Evolutionary conservation across 2,329 filamentous ascomycete genomes (phyloP).

Genomic region (Colletotrichum horii): DNA sequence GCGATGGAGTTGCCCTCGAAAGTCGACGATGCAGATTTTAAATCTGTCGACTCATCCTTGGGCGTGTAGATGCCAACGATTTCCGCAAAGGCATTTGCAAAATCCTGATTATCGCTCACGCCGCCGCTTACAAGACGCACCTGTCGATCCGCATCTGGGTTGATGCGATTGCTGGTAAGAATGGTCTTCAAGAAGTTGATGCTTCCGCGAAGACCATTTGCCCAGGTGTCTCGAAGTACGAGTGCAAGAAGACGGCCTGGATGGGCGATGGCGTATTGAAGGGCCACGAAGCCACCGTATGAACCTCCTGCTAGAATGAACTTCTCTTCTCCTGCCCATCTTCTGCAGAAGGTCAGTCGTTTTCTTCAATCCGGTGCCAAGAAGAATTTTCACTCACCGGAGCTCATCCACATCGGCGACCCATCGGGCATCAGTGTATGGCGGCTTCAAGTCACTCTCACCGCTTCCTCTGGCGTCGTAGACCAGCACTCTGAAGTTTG

Average conservation of each 20-base stretch:
- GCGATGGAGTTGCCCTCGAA: not conserved
- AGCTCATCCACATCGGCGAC: slow-evolving; percentile 29
- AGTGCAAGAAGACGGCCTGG: slow-evolving; percentile 23
- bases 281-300: slow-evolving; percentile 26
- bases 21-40: not conserved
- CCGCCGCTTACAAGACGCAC: slow-evolving; percentile 25
- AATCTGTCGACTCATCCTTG: not conserved
- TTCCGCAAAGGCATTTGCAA: slow-evolving; percentile 19
- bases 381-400: slow-evolving; percentile 12
- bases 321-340: slow-evolving; percentile 23
- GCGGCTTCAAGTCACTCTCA: slow-evolving; percentile 24
- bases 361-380: not conserved
- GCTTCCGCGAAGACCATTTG: slow-evolving; percentile 17
- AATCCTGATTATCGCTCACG: slow-evolving; percentile 22
- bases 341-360: not conserved
- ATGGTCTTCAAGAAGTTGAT: slow-evolving; percentile 19
- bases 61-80: slow-evolving; percentile 24
- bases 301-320: slow-evolving; percentile 28
- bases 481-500: slow-evolving; percentile 25
- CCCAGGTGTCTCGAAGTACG: slow-evolving; percentile 26
- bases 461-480: slow-evolving; percentile 30
- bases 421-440: slow-evolving; percentile 28
- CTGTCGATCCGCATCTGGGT: slow-evolving; percentile 23
- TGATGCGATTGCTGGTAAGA: slow-evolving; percentile 17
- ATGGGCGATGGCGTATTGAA: slow-evolving; percentile 26